Evolutionary conservation across 2,329 filamentous ascomycete genomes (phyloP).

Genomic region (Camillea tinctor): DNA sequence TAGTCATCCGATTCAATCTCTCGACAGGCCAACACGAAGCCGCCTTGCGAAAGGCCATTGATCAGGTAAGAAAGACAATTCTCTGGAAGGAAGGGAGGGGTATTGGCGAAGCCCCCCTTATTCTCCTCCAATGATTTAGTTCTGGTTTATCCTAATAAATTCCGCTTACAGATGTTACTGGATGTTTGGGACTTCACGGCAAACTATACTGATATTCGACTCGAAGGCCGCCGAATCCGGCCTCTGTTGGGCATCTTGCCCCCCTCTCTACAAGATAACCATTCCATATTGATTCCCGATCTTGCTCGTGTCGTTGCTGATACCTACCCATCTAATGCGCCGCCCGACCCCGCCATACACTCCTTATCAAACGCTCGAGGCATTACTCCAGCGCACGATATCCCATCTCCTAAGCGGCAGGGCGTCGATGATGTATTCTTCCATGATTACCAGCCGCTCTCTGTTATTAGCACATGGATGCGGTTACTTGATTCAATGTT

Average conservation of each 20-base stretch:
- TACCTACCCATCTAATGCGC: slow-evolving; percentile 60
- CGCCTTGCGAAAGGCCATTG: slow-evolving; percentile 28
- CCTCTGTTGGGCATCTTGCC: slow-evolving; percentile 79
- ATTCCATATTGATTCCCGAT: slow-evolving; percentile 76
- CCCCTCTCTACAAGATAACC: slow-evolving; percentile 65
- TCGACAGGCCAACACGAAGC: slow-evolving; percentile 41
- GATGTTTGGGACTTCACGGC: slow-evolving; percentile 88
- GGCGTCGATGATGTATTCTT: slow-evolving; percentile 79
- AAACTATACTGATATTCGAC: slow-evolving; percentile 79
- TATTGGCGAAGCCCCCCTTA: too few species aligned
- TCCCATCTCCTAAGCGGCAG: slow-evolving; percentile 32
- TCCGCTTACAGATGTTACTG: slow-evolving; percentile 60
- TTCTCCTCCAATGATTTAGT: slow-evolving; percentile 61
- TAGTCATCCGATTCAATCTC: slow-evolving; percentile 88
- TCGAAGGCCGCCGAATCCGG: slow-evolving; percentile 74
- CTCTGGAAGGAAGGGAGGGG: slow-evolving; percentile 49
- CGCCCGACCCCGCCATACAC: slow-evolving; percentile 17
- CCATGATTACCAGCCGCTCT: slow-evolving; percentile 83
- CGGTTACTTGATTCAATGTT: slow-evolving; percentile 87
- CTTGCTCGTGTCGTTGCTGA: slow-evolving; percentile 74
- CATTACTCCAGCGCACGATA: slow-evolving; percentile 31
- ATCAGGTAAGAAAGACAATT: slow-evolving; percentile 28
- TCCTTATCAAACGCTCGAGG: slow-evolving; percentile 19
- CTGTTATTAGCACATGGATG: slow-evolving; percentile 88
- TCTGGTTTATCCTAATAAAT: slow-evolving; percentile 67